Conservation (phyloP, 805 yeast species). For the Yarrowia bubula region DNA sequence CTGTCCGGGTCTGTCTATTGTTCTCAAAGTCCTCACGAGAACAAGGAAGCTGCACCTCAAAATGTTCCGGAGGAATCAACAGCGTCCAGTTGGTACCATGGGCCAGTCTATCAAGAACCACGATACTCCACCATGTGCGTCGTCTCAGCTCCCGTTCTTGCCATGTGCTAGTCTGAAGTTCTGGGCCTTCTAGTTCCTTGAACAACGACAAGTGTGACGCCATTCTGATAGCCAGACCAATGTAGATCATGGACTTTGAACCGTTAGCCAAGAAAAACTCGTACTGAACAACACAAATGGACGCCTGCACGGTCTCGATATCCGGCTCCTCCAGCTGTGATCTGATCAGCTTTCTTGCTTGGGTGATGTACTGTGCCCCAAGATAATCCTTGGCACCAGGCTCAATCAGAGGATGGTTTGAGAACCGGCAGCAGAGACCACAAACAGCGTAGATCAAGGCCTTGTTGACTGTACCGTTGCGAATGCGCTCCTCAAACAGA, state of each 20-base stretch:
- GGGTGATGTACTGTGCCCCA: conserved; percentile 31
- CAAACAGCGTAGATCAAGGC: conserved; percentile 39
- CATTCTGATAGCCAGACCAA: conserved; percentile 41
- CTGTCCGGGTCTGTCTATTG: conserved; percentile 17
- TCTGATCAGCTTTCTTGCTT: conserved; percentile 31
- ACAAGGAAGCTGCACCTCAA: conserved; percentile 37
- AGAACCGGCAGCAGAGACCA: conserved; percentile 40
- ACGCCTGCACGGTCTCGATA: conserved; percentile 40
- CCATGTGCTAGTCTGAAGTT: conserved; percentile 31
- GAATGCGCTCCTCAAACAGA: conserved; percentile 36
- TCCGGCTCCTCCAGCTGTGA: conserved; percentile 36
- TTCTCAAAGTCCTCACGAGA: conserved; percentile 35
- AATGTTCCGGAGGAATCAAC: conserved; percentile 32
- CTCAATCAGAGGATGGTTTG: conserved; percentile 38
- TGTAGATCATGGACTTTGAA: conserved; percentile 41
- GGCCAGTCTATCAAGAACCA: conserved; percentile 40
- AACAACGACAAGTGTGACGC: conserved; percentile 39
- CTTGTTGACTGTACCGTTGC: conserved; percentile 36
- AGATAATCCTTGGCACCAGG: conserved; percentile 29
- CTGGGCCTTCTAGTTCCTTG: conserved; percentile 33
- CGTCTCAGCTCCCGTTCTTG: conserved; percentile 39
- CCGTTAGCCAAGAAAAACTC: conserved; percentile 40
- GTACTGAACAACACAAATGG: conserved; percentile 39
- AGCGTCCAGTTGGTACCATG: conserved; percentile 39
- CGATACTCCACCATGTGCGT: conserved; percentile 41